Conservation (phyloP, 1,284 basidiomycete genomes). For the Ganoderma lucidum region DNA sequence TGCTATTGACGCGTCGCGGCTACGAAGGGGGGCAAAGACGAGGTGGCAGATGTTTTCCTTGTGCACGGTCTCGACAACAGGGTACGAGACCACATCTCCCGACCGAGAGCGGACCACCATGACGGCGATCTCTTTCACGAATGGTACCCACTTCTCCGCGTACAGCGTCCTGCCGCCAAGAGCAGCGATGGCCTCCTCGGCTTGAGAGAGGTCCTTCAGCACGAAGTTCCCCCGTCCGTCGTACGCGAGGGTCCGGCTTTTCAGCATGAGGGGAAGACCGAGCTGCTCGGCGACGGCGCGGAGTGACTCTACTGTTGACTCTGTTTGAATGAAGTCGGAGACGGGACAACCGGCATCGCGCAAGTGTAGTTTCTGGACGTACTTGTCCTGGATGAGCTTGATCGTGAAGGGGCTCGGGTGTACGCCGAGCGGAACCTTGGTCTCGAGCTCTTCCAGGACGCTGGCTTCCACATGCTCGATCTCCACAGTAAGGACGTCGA, state of each 20-base stretch:
- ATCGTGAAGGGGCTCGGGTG: slow-evolving; percentile 91
- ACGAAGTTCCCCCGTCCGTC: slow-evolving; percentile 96
- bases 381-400: slow-evolving; percentile 95
- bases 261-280: slow-evolving; percentile 95
- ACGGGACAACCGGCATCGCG: slow-evolving; percentile 69
- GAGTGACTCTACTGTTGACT: slow-evolving; percentile 65
- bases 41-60: slow-evolving; percentile 95
- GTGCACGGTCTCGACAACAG: slow-evolving; percentile 96
- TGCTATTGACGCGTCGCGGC: slow-evolving; percentile 64
- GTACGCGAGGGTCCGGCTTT: slow-evolving; percentile 94
- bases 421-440: slow-evolving; percentile 64
- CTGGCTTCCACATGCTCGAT: slow-evolving; percentile 95
- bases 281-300: slow-evolving; percentile 60
- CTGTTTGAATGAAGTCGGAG: slow-evolving; percentile 75
- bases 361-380: slow-evolving; percentile 87
- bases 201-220: slow-evolving; percentile 64
- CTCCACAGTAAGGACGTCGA: slow-evolving; percentile 94
- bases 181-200: slow-evolving; percentile 69
- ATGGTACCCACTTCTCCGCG: slow-evolving; percentile 94
- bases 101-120: slow-evolving; percentile 91
- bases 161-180: slow-evolving; percentile 81
- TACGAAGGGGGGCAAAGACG: slow-evolving; percentile 87
- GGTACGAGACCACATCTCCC: slow-evolving; percentile 87
- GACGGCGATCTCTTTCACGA: slow-evolving; percentile 92
- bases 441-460: slow-evolving; percentile 75